A percentile compares a stretch with the other conserved stretches of the same genome.
phyloP scores from a whole-genome alignment of 495 filamentous ascomycete species.

The Choiromyces venosus region DNA sequence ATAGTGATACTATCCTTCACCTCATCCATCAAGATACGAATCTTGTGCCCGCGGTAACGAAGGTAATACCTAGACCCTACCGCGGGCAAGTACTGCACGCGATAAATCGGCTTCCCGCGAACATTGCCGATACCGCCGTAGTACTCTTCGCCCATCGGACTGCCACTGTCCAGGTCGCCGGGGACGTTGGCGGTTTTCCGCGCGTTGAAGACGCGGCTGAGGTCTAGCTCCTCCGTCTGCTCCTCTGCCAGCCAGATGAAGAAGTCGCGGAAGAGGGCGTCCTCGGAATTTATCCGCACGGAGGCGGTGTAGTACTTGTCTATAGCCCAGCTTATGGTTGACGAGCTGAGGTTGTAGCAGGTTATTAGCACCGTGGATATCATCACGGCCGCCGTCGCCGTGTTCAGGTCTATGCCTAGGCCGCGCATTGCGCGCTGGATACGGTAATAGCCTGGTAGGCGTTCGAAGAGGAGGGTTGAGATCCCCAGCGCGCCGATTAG shows the following conservation, averaged over 20 bases:
- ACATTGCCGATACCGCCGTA: not conserved
- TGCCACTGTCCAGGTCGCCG: not conserved
- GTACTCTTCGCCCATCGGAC: not conserved
- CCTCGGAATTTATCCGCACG: slow-evolving; percentile 27
- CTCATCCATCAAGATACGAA: slow-evolving; percentile 20
- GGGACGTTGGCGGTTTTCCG: slow-evolving; percentile 4
- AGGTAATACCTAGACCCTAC: slow-evolving; percentile 17
- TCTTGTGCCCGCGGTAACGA: slow-evolving; percentile 19
- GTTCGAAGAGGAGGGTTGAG: slow-evolving; percentile 22
- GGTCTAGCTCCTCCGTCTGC: slow-evolving; percentile 9
- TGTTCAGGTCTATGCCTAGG: slow-evolving; percentile 18
- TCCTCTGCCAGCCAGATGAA: slow-evolving; percentile 24
- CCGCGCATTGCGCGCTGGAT: slow-evolving; percentile 13
- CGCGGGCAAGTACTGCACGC: slow-evolving; percentile 27
- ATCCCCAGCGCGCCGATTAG: slow-evolving; percentile 21
- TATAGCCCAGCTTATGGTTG: slow-evolving; percentile 15
- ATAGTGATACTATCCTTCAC: not conserved
- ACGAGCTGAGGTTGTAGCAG: slow-evolving; percentile 13
- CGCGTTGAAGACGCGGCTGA: slow-evolving; percentile 15
- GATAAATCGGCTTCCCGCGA: slow-evolving; percentile 3
- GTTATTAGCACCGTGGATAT: slow-evolving; percentile 19
- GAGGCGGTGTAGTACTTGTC: slow-evolving; percentile 32
- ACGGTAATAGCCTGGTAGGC: slow-evolving; percentile 21
- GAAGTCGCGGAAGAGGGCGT: slow-evolving; percentile 26
- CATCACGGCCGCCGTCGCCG: slow-evolving; percentile 17